Evolutionary conservation across 2,329 filamentous ascomycete genomes (phyloP).

Genomic region (Penicillium brevicompactum): DNA sequence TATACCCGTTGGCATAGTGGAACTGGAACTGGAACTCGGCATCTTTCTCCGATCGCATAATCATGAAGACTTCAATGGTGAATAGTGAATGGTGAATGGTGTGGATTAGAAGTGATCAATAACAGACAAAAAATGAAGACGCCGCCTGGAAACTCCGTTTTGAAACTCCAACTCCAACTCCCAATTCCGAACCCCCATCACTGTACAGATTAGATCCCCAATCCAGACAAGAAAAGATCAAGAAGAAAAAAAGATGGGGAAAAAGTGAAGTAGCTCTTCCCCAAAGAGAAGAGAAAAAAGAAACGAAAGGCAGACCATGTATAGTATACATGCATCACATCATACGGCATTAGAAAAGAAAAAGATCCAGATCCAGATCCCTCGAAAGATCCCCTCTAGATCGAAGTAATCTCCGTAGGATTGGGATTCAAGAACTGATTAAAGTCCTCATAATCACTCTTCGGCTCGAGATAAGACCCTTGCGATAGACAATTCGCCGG

Average conservation of each 20-base stretch:
- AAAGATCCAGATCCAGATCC: not conserved
- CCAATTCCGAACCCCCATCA: conserved; percentile 13
- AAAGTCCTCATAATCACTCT: conserved; percentile 42
- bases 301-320: conserved; percentile 24
- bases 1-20: conserved; percentile 1
- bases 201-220: conserved; percentile 28
- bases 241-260: conserved; percentile 11
- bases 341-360: conserved; percentile 28
- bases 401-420: conserved; percentile 41
- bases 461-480: conserved; percentile 32
- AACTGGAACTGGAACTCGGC: conserved; percentile 11
- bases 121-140: not conserved
- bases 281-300: conserved; percentile 12
- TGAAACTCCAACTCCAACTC: conserved; percentile 17
- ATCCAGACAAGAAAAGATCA: conserved; percentile 9
- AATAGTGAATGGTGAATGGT: not conserved
- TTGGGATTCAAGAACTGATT: conserved; percentile 44
- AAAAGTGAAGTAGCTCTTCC: not conserved
- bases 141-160: conserved; percentile 17
- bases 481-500: conserved; percentile 35
- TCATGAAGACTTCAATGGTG: conserved; percentile 4
- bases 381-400: conserved; percentile 14
- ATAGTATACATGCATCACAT: conserved; percentile 38
- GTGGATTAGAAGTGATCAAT: no score
- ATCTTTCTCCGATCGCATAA: conserved; percentile 12